phyloP scores from a whole-genome alignment of 108 stramenopile genomes.

The Cyclotella baltica region DNA sequence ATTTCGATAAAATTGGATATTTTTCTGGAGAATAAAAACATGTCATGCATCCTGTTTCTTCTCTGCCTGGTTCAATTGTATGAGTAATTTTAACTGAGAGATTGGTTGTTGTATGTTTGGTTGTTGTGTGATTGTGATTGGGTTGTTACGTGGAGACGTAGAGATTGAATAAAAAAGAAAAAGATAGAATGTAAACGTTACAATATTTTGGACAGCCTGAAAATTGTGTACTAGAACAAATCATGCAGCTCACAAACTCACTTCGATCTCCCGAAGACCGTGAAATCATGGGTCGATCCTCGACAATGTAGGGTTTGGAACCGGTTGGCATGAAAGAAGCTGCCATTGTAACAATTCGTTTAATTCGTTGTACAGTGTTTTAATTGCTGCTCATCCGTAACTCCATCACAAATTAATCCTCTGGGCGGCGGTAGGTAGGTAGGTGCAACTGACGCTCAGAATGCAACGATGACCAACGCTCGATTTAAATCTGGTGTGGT shows the following conservation, averaged over 20 bases:
- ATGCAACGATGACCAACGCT: too few species aligned
- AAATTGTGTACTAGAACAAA: background rate
- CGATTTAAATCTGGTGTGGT: too few species aligned
- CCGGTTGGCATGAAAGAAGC: conserved; percentile 29
- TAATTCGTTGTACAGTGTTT: background rate
- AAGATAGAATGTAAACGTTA: background rate
- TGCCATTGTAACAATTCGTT: conserved; percentile 10
- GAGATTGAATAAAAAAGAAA: background rate
- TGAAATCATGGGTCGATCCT: conserved; percentile 63
- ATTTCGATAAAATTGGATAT: conserved; percentile 49
- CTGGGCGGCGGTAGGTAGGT: too few species aligned
- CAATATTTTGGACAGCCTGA: background rate
- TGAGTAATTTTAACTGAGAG: conserved; percentile 49
- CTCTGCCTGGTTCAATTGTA: conserved; percentile 54
- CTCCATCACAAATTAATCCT: too few species aligned
- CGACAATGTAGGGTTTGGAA: conserved; percentile 59
- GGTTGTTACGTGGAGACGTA: background rate
- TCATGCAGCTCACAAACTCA: conserved; percentile 3
- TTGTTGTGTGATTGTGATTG: background rate
- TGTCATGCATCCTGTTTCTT: conserved; percentile 59
- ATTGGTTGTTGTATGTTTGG: background rate
- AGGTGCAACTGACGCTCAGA: too few species aligned
- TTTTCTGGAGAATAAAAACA: conserved; percentile 58
- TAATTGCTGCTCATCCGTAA: background rate
- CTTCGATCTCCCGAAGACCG: conserved; percentile 54